Base-by-base conservation (phyloP, 805 yeast genomes). In the Ogataea ganodermae region DNA sequence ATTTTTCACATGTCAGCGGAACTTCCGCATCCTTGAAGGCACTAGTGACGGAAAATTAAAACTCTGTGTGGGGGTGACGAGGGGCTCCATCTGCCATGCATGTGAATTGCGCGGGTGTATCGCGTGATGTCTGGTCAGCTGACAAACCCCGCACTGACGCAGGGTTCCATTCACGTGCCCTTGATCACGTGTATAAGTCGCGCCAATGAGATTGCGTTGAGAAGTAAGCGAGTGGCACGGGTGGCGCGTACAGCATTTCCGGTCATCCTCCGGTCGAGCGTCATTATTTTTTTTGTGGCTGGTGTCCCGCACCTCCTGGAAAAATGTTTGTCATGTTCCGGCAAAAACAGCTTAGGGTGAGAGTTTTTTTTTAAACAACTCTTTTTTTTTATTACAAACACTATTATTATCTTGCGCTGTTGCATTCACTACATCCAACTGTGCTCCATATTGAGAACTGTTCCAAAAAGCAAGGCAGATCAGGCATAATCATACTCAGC, bases 201-300 rank as follows among this genome's bases (percentile, higher is more conserved):
- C 8, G 32, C 42, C 42, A 38, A 38, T 38, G 24, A 27, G 14
- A 10, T 16, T 5, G 7, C 32, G 24, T 9, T 9, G 10, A 26
- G 12, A 33, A 27, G 42, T 38, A 26, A 38, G 4, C 21, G 4
- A 27, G 42, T 38, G 42, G 42, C 42, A 26, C 31, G 32, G 31
- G 42, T 38, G 42, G 42, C 42, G 42, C 42, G 27, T 16, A 2
- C 9, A 6, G 16, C 42, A 18, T 26, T 38, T 38, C 42, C 42
- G 42, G 32, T 38, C 22, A 28, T 18, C 42, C 42, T 38, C 42
- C 42, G 42, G 12, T 28, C 24, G 42, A 12, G 13, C 42, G 42
- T 38, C 42, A 38, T 27, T n/a, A 6, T n/a, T 4, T 17, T 17
- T 38, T 21, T 35, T 38, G 22, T 26, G 42, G 42, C 42, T 38